Evolutionary conservation across 345 rosid genomes (phyloP).

Genomic region (Hibiscus tridactylites): DNA sequence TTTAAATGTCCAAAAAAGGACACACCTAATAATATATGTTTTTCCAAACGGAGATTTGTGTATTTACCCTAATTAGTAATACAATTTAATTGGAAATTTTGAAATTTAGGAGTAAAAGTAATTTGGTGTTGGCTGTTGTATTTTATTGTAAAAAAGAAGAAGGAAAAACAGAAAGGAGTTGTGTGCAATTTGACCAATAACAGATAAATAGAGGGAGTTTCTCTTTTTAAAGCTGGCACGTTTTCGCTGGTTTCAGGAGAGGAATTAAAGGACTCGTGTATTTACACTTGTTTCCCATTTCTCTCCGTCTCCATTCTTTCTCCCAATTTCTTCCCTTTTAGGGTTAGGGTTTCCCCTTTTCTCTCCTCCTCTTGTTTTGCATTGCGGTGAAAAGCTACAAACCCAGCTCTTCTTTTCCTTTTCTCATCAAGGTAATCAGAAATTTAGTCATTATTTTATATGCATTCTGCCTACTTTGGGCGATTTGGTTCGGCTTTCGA

Average conservation of each 20-base stretch:
- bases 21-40: too few species aligned
- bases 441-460: background rate
- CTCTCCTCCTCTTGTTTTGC: constrained; percentile 6
- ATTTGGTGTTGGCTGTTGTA: background rate
- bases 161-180: background rate
- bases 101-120: background rate
- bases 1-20: too few species aligned
- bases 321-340: constrained; percentile 18
- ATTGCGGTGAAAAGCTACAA: constrained; percentile 1
- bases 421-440: constrained; percentile 17
- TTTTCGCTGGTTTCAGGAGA: constrained; percentile 16
- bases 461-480: background rate
- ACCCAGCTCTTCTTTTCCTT: background rate
- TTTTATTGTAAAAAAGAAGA: background rate
- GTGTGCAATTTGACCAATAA: background rate
- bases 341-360: constrained; percentile 21
- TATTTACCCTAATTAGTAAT: background rate
- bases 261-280: background rate
- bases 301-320: constrained; percentile 7
- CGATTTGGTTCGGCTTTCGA: background rate
- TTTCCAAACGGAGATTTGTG: background rate
- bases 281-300: constrained; percentile 23
- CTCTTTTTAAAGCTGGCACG: background rate
- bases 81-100: background rate
- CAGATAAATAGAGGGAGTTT: constrained; percentile 10